A percentile compares a stretch with the other conserved stretches of the same genome.
Evolutionary conservation across 305 asterid genomes (phyloP).

Genomic region (Solanum hybrid): DNA sequence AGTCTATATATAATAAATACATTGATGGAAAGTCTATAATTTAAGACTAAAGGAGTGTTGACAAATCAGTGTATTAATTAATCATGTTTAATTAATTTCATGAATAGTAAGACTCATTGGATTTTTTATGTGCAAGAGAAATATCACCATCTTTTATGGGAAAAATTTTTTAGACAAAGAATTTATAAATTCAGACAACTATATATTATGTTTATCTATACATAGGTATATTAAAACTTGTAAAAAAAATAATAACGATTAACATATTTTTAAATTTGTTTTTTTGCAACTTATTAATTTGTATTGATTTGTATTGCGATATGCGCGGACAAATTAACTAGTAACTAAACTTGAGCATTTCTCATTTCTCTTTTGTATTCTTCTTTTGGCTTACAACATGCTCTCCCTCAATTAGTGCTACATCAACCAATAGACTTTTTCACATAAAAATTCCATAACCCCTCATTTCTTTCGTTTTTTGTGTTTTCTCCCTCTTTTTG

Average conservation of each 20-base stretch:
- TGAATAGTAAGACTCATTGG: background rate
- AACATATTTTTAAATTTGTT: too few species aligned
- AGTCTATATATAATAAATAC: too few species aligned
- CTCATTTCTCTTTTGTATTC: background rate
- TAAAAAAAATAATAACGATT: background rate
- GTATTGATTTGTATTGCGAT: background rate
- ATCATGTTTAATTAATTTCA: background rate
- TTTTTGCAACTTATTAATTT: background rate
- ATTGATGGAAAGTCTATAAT: too few species aligned
- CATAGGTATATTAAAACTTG: background rate
- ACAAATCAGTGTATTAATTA: background rate
- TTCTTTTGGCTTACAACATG: background rate
- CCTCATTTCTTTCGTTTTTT: background rate
- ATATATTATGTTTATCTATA: too few species aligned
- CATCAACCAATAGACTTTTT: background rate
- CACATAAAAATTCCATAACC: background rate
- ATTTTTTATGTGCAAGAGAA: background rate
- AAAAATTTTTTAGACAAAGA: background rate
- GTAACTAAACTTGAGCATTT: background rate
- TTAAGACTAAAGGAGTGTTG: background rate
- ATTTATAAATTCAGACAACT: background rate
- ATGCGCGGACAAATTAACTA: background rate
- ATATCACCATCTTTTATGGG: background rate
- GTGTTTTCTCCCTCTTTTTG: background rate
- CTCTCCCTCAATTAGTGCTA: background rate